Evolutionary conservation across 2,329 filamentous ascomycete species (phyloP).

Genomic region (Aspergillus sp.): DNA sequence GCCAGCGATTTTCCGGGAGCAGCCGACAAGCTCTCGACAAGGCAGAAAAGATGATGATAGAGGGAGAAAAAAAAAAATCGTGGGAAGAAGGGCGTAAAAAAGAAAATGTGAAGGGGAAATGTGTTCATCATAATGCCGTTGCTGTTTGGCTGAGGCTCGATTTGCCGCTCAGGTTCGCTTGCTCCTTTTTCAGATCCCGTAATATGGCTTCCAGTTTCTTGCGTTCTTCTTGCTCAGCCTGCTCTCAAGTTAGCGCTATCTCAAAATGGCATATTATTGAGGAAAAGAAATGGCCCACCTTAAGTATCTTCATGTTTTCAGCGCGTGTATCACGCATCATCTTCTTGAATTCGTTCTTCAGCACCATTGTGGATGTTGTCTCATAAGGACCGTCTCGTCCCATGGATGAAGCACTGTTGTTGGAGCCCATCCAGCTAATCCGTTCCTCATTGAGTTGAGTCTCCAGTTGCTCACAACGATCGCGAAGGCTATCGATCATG

Average conservation of each 20-base stretch:
- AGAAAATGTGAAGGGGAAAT: not conserved
- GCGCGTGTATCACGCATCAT: constrained; percentile 73
- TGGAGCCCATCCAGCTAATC: constrained; percentile 64
- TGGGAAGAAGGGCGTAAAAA: not conserved
- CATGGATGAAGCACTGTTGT: constrained; percentile 46
- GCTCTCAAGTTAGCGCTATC: constrained; percentile 20
- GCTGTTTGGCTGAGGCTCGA: constrained; percentile 33
- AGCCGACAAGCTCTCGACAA: not conserved
- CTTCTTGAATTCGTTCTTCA: constrained; percentile 75
- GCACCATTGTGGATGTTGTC: constrained; percentile 65
- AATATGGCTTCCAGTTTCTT: constrained; percentile 65
- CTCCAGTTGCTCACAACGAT: constrained; percentile 64
- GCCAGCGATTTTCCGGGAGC: not conserved
- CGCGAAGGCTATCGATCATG: constrained; percentile 62
- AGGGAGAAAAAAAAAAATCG: constrained; percentile 5
- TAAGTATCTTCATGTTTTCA: constrained; percentile 64
- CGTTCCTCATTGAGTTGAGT: constrained; percentile 66
- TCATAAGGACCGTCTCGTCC: constrained; percentile 45
- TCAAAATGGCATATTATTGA: not conserved
- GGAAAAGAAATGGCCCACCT: constrained; percentile 51
- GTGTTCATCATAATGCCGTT: constrained; percentile 29
- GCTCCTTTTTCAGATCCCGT: constrained; percentile 49
- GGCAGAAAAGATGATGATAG: not conserved
- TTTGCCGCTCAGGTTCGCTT: constrained; percentile 32
- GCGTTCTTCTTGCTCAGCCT: constrained; percentile 72